Percentiles rank a stretch among this genome's conserved stretches.
Evolutionary conservation across 768 basidiomycete species (phyloP).

Genomic region (Termitomyces sp.): DNA sequence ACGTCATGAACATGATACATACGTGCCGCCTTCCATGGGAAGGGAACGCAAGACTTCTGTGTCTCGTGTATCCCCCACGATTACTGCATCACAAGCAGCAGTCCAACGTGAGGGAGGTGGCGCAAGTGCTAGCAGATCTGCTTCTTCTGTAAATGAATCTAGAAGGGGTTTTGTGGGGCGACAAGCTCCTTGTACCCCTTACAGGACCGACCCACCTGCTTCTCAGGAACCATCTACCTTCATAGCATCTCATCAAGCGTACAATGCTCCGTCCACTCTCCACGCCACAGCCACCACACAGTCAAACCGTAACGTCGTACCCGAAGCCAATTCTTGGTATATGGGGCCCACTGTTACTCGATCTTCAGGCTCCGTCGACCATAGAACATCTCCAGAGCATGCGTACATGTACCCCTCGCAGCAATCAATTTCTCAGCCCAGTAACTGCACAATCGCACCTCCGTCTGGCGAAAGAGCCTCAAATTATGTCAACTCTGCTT

Average conservation of each 20-base stretch:
- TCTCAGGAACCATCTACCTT: background rate
- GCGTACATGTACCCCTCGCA: background rate
- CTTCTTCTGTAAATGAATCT: background rate
- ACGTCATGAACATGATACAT: conserved; percentile 5
- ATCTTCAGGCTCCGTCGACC: background rate
- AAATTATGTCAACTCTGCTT: background rate
- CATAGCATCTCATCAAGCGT: background rate
- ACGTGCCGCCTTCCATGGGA: conserved; percentile 1
- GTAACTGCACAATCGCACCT: background rate
- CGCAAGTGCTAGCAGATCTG: background rate
- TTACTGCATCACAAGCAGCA: background rate
- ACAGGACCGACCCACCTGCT: background rate
- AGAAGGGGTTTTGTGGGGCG: background rate
- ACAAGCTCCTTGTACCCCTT: background rate
- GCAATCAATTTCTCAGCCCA: background rate
- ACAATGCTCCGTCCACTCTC: background rate
- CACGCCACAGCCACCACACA: background rate
- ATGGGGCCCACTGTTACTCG: background rate
- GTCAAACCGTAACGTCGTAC: background rate
- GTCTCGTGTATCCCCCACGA: conserved; percentile 2
- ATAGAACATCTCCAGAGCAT: conserved; percentile 2
- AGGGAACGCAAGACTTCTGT: conserved; percentile 10
- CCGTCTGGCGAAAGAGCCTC: background rate
- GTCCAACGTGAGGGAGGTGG: conserved; percentile 2
- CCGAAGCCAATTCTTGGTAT: background rate